Conservation (phyloP, 352 stramenopile species). For the Globisporangium cystogenes region DNA sequence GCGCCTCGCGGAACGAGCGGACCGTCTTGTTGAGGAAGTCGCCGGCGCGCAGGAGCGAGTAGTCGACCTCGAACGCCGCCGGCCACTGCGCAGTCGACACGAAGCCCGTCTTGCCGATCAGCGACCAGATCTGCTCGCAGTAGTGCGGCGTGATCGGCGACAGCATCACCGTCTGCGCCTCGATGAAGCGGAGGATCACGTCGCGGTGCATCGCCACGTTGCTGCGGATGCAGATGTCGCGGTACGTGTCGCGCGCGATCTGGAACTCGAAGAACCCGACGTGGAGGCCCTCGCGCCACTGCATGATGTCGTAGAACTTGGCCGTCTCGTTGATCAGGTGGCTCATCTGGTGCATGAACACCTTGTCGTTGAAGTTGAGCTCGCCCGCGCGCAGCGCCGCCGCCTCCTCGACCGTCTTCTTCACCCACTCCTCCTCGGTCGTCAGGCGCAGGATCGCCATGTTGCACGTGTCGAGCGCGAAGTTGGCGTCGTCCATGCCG, state of each 20-base stretch:
- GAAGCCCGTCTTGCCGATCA: slow-evolving; percentile 90
- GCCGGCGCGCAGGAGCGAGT: slow-evolving; percentile 88
- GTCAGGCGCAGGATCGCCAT: slow-evolving; percentile 96
- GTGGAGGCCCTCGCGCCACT: slow-evolving; percentile 97
- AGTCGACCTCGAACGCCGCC: slow-evolving; percentile 83
- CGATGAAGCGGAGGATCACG: slow-evolving; percentile 92
- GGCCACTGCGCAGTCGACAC: slow-evolving; percentile 90
- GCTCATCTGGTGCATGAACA: slow-evolving; percentile 98
- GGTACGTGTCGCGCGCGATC: slow-evolving; percentile 96
- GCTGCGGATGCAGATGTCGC: slow-evolving; percentile 90
- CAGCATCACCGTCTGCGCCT: slow-evolving; percentile 92
- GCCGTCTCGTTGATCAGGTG: slow-evolving; percentile 89
- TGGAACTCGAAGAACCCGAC: slow-evolving; percentile 99
- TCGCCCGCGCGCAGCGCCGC: slow-evolving; percentile 74
- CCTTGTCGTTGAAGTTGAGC: slow-evolving; percentile 90
- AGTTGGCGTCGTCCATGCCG: slow-evolving; percentile 99
- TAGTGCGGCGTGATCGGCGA: slow-evolving; percentile 96
- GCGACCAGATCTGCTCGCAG: slow-evolving; percentile 91
- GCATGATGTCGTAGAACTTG: slow-evolving; percentile 87
- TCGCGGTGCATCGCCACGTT: slow-evolving; percentile 89
- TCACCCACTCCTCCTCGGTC: slow-evolving; percentile 98
- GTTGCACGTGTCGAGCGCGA: slow-evolving; percentile 95
- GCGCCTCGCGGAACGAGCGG: slow-evolving; percentile 86
- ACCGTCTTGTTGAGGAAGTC: slow-evolving; percentile 92
- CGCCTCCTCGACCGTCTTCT: slow-evolving; percentile 86